These are phyloP conservation scores for Pythium volutum DNA, from an alignment of 352 stramenopile species.

Conservation along the genomic window DNA sequence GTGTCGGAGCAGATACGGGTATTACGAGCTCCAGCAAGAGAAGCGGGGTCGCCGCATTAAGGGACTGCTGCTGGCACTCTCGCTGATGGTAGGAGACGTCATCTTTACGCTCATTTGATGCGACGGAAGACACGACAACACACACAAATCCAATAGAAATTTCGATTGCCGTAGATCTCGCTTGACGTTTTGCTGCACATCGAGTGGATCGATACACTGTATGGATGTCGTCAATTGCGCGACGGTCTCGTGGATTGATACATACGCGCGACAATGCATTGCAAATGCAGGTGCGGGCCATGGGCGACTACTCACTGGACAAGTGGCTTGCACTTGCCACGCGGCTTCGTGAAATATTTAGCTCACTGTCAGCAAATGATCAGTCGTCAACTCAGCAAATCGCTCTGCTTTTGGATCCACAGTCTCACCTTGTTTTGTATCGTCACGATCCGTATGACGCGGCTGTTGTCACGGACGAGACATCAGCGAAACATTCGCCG, in stretches of 20 bases:
- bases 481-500: background rate
- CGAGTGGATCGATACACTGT: too few relatives aligned
- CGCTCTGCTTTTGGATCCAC: background rate
- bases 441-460: background rate
- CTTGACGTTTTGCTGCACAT: background rate
- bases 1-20: slow-evolving; percentile 36
- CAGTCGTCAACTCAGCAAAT: background rate
- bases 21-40: slow-evolving; percentile 57
- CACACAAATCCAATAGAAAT: slow-evolving; percentile 1
- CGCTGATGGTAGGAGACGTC: slow-evolving; percentile 56
- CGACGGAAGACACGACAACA: background rate
- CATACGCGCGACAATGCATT: too few relatives aligned
- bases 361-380: background rate
- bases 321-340: too few relatives aligned
- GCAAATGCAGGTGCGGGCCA: too few relatives aligned
- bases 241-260: too few relatives aligned
- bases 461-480: background rate
- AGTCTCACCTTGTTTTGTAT: slow-evolving; percentile 15
- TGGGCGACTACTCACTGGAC: too few relatives aligned
- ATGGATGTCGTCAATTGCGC: too few relatives aligned
- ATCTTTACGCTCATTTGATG: slow-evolving; percentile 26
- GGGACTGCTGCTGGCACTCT: slow-evolving; percentile 42
- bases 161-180: background rate
- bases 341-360: too few relatives aligned
- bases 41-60: slow-evolving; percentile 52